Conservation (phyloP, 768 basidiomycete genomes). For the Pulveroboletus ravenelii region DNA sequence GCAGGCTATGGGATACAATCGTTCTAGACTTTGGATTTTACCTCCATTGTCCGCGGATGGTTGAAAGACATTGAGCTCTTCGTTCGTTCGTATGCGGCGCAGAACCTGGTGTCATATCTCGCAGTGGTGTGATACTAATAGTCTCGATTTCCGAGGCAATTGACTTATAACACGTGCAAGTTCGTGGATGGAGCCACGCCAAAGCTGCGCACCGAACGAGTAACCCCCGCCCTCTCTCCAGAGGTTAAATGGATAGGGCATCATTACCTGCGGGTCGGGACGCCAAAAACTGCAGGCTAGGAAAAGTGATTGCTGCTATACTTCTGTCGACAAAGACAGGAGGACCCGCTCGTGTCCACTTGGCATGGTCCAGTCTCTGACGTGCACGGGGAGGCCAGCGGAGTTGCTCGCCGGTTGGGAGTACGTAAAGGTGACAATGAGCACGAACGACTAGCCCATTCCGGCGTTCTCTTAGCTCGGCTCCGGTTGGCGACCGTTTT, state of each 20-base stretch:
- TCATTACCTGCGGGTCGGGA: conserved; percentile 8
- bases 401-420: neutral
- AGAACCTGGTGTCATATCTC: neutral
- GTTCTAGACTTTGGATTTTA: conserved; percentile 1
- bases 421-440: conserved; percentile 12
- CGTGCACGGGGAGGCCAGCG: neutral
- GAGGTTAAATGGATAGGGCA: neutral
- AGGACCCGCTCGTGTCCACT: neutral
- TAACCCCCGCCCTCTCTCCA: too few species aligned
- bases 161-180: neutral
- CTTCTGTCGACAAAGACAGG: conserved; percentile 15
- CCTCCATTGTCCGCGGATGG: conserved; percentile 8
- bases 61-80: neutral
- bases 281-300: conserved; percentile 15
- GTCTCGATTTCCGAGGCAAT: neutral
- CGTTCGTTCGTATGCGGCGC: neutral
- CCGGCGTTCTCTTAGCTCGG: neutral
- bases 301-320: neutral
- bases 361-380: neutral
- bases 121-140: conserved; percentile 8
- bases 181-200: neutral
- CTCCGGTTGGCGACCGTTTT: neutral
- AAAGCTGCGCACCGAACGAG: neutral
- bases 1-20: neutral
- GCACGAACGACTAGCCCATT: neutral